Percentiles rank a stretch among this genome's conserved stretches.
Conservation (phyloP, 176 grass and related monocot genomes). For the Eragrostis nindensis region DNA sequence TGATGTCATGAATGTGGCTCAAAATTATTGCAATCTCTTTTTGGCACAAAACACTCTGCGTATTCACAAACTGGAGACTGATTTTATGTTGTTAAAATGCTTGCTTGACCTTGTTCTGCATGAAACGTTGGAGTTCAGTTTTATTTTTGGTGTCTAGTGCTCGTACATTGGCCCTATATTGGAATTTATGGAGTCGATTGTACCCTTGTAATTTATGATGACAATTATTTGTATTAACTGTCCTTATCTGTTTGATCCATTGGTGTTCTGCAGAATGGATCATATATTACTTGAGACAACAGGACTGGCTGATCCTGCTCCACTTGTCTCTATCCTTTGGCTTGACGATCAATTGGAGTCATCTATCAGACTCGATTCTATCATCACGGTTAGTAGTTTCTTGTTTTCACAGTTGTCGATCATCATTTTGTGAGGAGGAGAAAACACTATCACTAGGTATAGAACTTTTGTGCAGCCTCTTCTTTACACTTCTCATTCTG, state of each 20-base stretch:
- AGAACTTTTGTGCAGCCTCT: not conserved
- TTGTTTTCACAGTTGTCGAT: not conserved
- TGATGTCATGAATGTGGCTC: not conserved
- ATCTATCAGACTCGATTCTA: slow-evolving; percentile 81
- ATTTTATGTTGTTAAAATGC: slow-evolving; percentile 15
- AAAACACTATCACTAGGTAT: slow-evolving; percentile 24
- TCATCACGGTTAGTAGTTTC: slow-evolving; percentile 80
- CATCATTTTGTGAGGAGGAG: slow-evolving; percentile 4
- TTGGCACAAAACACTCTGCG: slow-evolving; percentile 10
- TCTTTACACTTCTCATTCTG: slow-evolving; percentile 7
- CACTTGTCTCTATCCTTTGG: slow-evolving; percentile 91
- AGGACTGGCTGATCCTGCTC: slow-evolving; percentile 90
- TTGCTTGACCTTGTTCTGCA: not conserved
- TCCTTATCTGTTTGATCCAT: slow-evolving; percentile 37
- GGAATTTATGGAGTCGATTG: slow-evolving; percentile 8
- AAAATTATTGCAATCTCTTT: slow-evolving; percentile 1
- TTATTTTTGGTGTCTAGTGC: not conserved
- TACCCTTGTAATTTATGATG: slow-evolving; percentile 4
- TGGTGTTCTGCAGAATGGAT: slow-evolving; percentile 73
- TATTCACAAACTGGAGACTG: not conserved
- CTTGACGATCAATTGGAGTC: slow-evolving; percentile 96
- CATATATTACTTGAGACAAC: slow-evolving; percentile 99
- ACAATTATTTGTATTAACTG: not conserved
- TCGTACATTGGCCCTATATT: slow-evolving; percentile 24
- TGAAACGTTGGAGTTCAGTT: not conserved